These are phyloP conservation scores for Carex kokanica DNA, from an alignment of 176 grass and related monocot genomes.

Conservation along the genomic window DNA sequence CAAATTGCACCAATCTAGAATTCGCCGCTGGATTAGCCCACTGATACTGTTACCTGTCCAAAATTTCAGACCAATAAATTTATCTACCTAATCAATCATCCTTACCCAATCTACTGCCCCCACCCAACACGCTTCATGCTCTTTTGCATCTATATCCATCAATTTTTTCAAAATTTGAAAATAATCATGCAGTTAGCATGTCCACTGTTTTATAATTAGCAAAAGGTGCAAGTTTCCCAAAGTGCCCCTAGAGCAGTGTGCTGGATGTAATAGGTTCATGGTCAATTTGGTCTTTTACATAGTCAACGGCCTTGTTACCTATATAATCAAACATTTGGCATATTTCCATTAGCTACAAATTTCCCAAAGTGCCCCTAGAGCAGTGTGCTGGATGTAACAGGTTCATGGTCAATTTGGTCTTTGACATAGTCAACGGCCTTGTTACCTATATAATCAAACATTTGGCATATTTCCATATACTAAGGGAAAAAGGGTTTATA, in stretches of 20 bases:
- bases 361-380: not conserved
- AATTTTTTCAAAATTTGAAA: not conserved
- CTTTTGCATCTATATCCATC: not conserved
- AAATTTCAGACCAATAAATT: not conserved
- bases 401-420: not conserved
- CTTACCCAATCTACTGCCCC: not conserved
- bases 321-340: not conserved
- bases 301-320: conserved; percentile 17
- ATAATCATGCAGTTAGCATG: not conserved
- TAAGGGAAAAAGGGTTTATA: not conserved
- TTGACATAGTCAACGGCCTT: conserved; percentile 4
- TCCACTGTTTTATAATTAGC: not conserved
- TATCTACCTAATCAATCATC: not conserved
- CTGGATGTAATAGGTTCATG: not conserved
- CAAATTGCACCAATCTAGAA: not conserved
- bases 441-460: conserved; percentile 11
- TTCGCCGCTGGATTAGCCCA: not conserved
- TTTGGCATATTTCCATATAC: not conserved
- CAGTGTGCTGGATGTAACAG: not conserved
- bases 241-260: not conserved
- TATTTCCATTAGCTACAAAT: not conserved
- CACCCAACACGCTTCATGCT: not conserved
- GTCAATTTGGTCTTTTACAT: not conserved
- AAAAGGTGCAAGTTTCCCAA: not conserved
- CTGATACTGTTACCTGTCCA: not conserved